Conservation (phyloP, 345 rosid species). For the Arabidopsis suecica region DNA sequence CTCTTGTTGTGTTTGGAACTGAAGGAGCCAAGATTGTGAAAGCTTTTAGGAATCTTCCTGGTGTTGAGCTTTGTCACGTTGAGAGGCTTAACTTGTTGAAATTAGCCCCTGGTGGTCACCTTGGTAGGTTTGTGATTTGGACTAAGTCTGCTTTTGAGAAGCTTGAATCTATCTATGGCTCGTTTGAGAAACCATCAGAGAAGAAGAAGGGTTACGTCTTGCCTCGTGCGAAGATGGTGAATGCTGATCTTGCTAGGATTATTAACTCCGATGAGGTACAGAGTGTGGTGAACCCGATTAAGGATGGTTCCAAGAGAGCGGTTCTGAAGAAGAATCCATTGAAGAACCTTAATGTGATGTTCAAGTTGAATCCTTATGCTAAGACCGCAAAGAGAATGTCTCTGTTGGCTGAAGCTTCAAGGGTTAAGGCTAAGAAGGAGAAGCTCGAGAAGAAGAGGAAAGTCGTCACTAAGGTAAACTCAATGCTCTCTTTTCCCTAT, state of each 20-base stretch:
- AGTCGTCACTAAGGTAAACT: constrained; percentile 67
- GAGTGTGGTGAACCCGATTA: constrained; percentile 83
- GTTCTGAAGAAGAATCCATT: constrained; percentile 91
- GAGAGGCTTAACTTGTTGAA: constrained; percentile 83
- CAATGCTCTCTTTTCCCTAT: background rate
- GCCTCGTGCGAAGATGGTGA: constrained; percentile 94
- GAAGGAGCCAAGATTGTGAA: constrained; percentile 90
- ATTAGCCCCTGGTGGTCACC: constrained; percentile 97
- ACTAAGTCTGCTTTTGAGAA: constrained; percentile 95
- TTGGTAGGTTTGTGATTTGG: constrained; percentile 94
- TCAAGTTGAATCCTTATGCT: constrained; percentile 90
- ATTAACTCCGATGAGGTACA: constrained; percentile 97
- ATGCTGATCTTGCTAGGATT: constrained; percentile 89
- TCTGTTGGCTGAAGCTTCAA: constrained; percentile 86
- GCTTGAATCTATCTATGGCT: constrained; percentile 85
- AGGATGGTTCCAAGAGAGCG: constrained; percentile 74
- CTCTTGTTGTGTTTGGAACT: constrained; percentile 75
- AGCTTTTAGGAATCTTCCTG: constrained; percentile 93
- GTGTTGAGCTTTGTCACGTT: constrained; percentile 88
- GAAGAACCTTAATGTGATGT: constrained; percentile 83
- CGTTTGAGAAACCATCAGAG: constrained; percentile 81
- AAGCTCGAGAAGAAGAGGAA: constrained; percentile 91
- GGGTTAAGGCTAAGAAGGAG: constrained; percentile 96
- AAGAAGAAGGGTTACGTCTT: constrained; percentile 90
- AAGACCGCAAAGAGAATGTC: constrained; percentile 98